These are phyloP conservation scores for Alectoria sarmentosa DNA, from an alignment of 495 filamentous ascomycete species.

Conservation along the genomic window DNA sequence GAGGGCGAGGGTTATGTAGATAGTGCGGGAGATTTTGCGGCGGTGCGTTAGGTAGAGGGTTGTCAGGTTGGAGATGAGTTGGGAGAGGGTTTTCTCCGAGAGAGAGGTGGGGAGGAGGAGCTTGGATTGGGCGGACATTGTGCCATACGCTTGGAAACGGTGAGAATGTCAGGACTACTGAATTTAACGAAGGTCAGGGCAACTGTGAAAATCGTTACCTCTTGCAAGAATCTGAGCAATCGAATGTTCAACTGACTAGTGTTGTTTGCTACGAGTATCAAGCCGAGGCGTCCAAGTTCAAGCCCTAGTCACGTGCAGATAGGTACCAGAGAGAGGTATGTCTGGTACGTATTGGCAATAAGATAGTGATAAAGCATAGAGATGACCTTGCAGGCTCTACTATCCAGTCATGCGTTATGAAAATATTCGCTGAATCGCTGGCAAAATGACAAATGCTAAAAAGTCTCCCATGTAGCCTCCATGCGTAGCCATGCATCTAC, in stretches of 20 bases:
- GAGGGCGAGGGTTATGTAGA: conserved; percentile 87
- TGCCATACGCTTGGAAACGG: neutral
- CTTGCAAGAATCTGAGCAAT: neutral
- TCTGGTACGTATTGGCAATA: too few species aligned
- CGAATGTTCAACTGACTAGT: neutral
- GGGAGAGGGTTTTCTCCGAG: conserved; percentile 64
- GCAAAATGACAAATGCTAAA: neutral
- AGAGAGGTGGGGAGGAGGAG: conserved; percentile 44
- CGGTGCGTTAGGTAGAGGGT: conserved; percentile 76
- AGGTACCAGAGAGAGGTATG: too few species aligned
- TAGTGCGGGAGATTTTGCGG: conserved; percentile 78
- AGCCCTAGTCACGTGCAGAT: neutral
- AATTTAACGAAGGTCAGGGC: neutral
- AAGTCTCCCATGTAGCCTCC: neutral
- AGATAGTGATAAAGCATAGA: too few species aligned
- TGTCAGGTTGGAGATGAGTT: conserved; percentile 65
- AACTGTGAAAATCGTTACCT: neutral
- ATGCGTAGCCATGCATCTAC: neutral
- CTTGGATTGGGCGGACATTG: conserved; percentile 80
- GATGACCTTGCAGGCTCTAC: neutral
- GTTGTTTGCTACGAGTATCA: too few species aligned
- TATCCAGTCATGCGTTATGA: neutral
- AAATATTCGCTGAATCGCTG: neutral
- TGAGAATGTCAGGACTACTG: neutral
- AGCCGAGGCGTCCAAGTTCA: conserved; percentile 2